Evolutionary conservation across 352 stramenopile species (phyloP).

Genomic region (Phytophthora megakarya): DNA sequence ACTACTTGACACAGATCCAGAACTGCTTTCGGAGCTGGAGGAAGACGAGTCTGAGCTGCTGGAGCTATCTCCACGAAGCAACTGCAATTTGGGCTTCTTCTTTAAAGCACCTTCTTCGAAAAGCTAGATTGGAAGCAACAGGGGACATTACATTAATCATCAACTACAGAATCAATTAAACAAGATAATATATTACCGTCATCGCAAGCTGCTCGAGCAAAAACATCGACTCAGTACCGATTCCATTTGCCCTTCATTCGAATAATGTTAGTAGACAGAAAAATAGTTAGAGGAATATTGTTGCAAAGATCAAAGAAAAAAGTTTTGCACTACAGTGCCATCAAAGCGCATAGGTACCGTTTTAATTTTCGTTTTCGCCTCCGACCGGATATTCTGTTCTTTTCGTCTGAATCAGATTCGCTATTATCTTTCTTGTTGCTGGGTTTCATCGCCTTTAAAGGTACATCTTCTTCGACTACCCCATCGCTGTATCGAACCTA

Average conservation of each 20-base stretch:
- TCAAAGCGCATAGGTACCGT: constrained; percentile 4
- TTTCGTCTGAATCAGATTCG: not conserved
- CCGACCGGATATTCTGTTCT: not conserved
- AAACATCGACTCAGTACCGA: constrained; percentile 53
- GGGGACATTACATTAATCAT: not conserved
- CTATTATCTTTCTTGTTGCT: constrained; percentile 16
- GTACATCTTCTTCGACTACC: constrained; percentile 60
- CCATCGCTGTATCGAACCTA: constrained; percentile 61
- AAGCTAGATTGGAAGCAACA: constrained; percentile 38
- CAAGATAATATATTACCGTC: constrained; percentile 40
- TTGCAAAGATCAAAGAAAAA: no score
- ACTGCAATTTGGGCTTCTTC: constrained; percentile 48
- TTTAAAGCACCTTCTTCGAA: constrained; percentile 59
- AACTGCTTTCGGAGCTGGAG: constrained; percentile 22
- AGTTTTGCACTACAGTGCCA: no score
- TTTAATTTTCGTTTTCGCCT: constrained; percentile 10
- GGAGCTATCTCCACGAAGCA: constrained; percentile 21
- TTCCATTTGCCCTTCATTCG: constrained; percentile 11
- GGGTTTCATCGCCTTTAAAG: constrained; percentile 37
- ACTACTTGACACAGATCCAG: constrained; percentile 11
- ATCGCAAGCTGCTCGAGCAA: constrained; percentile 70
- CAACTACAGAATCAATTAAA: not conserved
- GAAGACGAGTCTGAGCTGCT: constrained; percentile 29
- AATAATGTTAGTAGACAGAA: not conserved
- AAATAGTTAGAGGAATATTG: no score